phyloP scores from a whole-genome alignment of 768 basidiomycete genomes.

The Crassisporium funariophilum region DNA sequence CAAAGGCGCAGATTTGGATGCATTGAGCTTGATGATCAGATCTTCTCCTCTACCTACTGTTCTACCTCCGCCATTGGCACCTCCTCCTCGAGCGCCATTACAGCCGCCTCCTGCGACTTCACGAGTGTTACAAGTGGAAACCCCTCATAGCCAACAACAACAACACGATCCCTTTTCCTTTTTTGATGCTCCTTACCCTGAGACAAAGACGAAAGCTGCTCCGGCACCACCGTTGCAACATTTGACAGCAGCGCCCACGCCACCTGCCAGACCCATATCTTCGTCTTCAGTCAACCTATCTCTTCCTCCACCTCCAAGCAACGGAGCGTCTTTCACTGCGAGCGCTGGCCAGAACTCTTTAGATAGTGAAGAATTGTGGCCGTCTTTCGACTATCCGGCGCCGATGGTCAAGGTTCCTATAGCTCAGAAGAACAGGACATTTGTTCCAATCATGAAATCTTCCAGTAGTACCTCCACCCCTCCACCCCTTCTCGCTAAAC shows the following conservation, averaged over 20 bases:
- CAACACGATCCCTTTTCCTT: constrained; percentile 31
- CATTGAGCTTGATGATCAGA: constrained; percentile 43
- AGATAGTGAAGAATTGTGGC: constrained; percentile 19
- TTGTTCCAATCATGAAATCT: constrained; percentile 34
- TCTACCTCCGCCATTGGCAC: constrained; percentile 50
- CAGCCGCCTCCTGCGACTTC: constrained; percentile 19
- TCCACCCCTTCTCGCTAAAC: constrained; percentile 18
- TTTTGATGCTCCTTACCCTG: constrained; percentile 22
- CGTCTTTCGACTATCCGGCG: constrained; percentile 20
- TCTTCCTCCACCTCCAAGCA: background rate
- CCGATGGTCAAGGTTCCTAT: constrained; percentile 12
- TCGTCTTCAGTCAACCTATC: background rate
- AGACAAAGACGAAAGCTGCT: no score
- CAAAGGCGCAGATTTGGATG: constrained; percentile 34
- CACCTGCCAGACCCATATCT: constrained; percentile 15
- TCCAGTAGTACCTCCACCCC: constrained; percentile 19
- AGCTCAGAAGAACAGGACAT: constrained; percentile 14
- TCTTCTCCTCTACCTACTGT: constrained; percentile 43
- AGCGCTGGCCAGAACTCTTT: background rate
- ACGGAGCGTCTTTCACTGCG: no score
- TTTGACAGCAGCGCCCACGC: constrained; percentile 13
- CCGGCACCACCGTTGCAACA: constrained; percentile 4
- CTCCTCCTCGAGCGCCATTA: constrained; percentile 41
- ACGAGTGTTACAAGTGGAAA: background rate
- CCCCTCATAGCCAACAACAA: constrained; percentile 2